Evolutionary conservation across 768 basidiomycete species (phyloP).

Genomic region (Russula griseocarnosa): DNA sequence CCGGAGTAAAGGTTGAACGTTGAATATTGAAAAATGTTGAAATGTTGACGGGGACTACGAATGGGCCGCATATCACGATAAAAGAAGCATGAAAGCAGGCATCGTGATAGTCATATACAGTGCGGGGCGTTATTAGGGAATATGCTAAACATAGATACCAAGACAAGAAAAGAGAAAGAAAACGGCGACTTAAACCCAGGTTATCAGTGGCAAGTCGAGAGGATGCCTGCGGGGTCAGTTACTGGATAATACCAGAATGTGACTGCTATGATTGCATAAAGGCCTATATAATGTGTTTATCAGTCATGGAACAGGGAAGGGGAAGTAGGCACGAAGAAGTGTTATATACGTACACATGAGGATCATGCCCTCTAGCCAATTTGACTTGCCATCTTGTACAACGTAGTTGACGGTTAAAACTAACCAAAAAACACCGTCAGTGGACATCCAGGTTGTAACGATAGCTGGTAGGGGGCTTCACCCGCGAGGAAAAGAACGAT

Average conservation of each 20-base stretch:
- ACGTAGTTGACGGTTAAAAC: constrained; percentile 84
- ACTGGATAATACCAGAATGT: constrained; percentile 62
- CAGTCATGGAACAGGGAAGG: constrained; percentile 5
- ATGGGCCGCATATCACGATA: too few relatives aligned
- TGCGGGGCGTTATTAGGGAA: neutral
- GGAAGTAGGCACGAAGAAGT: neutral
- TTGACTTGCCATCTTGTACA: constrained; percentile 75
- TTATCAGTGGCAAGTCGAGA: constrained; percentile 12
- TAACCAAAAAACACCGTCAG: constrained; percentile 30
- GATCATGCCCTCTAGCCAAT: constrained; percentile 78
- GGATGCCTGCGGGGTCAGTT: constrained; percentile 21
- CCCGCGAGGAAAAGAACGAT: constrained; percentile 47
- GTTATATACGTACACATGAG: constrained; percentile 54
- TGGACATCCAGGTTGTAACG: neutral
- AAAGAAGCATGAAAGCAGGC: neutral
- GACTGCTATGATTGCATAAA: constrained; percentile 69
- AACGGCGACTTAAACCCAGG: neutral
- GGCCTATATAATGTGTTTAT: constrained; percentile 37
- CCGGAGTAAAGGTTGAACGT: neutral
- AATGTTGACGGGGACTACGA: neutral
- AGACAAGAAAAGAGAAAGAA: neutral
- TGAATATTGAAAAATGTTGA: too few relatives aligned
- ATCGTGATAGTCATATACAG: neutral
- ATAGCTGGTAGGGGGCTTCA: constrained; percentile 27
- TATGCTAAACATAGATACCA: neutral